Evolutionary conservation across 345 rosid genomes (phyloP).

Genomic region (Cardamine chenopodiifolia): DNA sequence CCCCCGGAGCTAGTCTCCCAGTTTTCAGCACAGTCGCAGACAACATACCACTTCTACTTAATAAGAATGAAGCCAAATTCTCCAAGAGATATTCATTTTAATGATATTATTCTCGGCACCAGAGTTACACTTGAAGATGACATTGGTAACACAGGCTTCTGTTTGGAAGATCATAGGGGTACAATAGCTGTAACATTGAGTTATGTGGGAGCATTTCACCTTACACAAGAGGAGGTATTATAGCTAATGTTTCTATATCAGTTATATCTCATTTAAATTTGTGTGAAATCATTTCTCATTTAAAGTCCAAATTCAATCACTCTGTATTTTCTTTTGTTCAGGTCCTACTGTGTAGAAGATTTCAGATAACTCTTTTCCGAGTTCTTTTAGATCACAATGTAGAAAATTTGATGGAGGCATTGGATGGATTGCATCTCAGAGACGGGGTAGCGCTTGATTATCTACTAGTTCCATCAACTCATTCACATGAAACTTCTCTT

Average conservation of each 20-base stretch:
- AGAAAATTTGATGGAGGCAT: conserved; percentile 46
- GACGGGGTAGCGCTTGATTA: conserved; percentile 55
- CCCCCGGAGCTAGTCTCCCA: conserved; percentile 69
- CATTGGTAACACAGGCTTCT: conserved; percentile 42
- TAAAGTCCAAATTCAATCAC: conserved; percentile 1
- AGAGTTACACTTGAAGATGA: conserved; percentile 60
- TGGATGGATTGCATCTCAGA: conserved; percentile 38
- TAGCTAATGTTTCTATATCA: conserved; percentile 14
- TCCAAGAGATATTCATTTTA: conserved; percentile 44
- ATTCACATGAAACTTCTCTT: conserved; percentile 7
- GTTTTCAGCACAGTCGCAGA: conserved; percentile 23
- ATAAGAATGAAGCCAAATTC: conserved; percentile 56
- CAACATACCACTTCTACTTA: conserved; percentile 57
- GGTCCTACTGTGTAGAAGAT: conserved; percentile 68
- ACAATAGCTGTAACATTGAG: conserved; percentile 50
- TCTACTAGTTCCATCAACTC: conserved; percentile 61
- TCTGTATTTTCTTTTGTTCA: conserved; percentile 34
- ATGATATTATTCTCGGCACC: conserved; percentile 61
- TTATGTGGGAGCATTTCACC: conserved; percentile 51
- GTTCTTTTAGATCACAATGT: conserved; percentile 55
- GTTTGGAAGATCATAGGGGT: conserved; percentile 64
- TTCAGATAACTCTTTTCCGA: conserved; percentile 63
- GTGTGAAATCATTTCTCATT: neutral
- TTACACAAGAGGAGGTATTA: conserved; percentile 51
- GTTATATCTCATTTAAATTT: neutral